Percentiles rank a stretch among this genome's conserved stretches.
Evolutionary conservation across 495 filamentous ascomycete genomes (phyloP).

Genomic region (Penicillium atrosanguineum): DNA sequence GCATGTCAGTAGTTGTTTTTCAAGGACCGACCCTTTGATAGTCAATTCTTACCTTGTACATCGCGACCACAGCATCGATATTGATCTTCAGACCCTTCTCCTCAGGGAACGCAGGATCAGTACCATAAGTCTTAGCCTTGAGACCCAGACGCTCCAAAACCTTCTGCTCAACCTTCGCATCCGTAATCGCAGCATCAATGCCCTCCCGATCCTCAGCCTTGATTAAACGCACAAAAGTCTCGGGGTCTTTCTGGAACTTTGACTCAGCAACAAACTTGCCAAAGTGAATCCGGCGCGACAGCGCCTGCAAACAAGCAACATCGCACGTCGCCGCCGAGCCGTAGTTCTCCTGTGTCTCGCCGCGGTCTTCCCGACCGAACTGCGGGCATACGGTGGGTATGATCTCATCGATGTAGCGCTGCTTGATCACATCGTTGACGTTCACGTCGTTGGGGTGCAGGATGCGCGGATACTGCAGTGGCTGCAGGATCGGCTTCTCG

Average conservation of each 20-base stretch:
- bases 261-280: slow-evolving; percentile 98
- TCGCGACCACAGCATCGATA: slow-evolving; percentile 84
- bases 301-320: slow-evolving; percentile 84
- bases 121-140: slow-evolving; percentile 95
- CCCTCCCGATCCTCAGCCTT: slow-evolving; percentile 71
- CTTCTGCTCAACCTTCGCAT: slow-evolving; percentile 84
- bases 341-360: slow-evolving; percentile 90
- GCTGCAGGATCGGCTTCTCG: slow-evolving; percentile 76
- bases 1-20: not conserved
- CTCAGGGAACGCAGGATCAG: slow-evolving; percentile 70
- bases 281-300: slow-evolving; percentile 92
- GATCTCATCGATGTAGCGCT: slow-evolving; percentile 77
- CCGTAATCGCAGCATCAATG: slow-evolving; percentile 87
- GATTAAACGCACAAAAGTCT: slow-evolving; percentile 78
- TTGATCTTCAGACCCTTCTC: slow-evolving; percentile 73
- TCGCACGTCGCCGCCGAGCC: slow-evolving; percentile 90
- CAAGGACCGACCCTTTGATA: not conserved
- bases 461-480: slow-evolving; percentile 86
- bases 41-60: slow-evolving; percentile 71
- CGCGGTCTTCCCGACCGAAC: slow-evolving; percentile 70
- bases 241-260: slow-evolving; percentile 87
- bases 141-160: slow-evolving; percentile 82
- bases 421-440: slow-evolving; percentile 84
- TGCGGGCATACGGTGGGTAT: slow-evolving; percentile 78
- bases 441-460: slow-evolving; percentile 92